Evolutionary conservation across 306 rosid genomes (phyloP).

Genomic region (Quercus ilex): DNA sequence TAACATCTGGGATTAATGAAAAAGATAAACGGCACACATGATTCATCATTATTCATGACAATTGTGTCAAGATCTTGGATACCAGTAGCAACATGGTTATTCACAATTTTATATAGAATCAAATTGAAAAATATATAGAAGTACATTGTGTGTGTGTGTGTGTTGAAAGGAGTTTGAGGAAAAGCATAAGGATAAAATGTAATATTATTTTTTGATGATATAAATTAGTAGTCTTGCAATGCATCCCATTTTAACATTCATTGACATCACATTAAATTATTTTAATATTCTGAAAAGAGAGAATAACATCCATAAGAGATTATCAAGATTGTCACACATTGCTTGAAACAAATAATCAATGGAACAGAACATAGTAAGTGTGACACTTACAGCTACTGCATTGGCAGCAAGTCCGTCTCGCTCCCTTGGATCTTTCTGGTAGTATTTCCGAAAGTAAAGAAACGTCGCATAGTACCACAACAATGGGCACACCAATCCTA

Average conservation of each 20-base stretch:
- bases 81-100: not conserved
- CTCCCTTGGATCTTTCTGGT: slow-evolving; percentile 90
- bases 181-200: not conserved
- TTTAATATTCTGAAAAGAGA: not conserved
- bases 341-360: not conserved
- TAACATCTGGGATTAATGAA: not conserved
- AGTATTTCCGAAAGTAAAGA: slow-evolving; percentile 73
- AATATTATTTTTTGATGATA: not conserved
- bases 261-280: too few species aligned
- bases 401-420: slow-evolving; percentile 93
- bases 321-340: not conserved
- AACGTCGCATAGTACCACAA: slow-evolving; percentile 83
- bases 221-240: too few species aligned
- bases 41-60: not conserved
- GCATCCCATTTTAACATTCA: too few species aligned
- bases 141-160: not conserved
- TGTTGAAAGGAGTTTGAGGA: not conserved
- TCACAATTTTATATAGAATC: not conserved
- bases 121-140: not conserved
- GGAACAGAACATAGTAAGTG: not conserved
- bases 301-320: not conserved
- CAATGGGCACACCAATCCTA: slow-evolving; percentile 73
- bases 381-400: slow-evolving; percentile 68
- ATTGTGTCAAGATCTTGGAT: not conserved
- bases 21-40: not conserved